Evolutionary conservation across 345 rosid species (phyloP).

Genomic region (Nasturtium officinale): DNA sequence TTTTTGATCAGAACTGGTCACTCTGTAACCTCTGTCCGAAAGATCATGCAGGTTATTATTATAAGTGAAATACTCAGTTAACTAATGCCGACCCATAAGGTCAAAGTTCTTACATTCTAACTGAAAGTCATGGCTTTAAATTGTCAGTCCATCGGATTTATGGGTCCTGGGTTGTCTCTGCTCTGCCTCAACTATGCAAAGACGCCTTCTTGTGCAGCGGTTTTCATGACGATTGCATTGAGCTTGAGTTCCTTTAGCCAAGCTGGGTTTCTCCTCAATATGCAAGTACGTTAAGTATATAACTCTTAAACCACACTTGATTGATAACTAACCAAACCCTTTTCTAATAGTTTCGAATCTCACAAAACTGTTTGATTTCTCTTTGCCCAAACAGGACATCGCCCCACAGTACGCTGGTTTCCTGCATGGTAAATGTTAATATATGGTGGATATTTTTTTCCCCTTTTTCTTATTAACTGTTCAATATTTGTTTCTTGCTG

Average conservation of each 20-base stretch:
- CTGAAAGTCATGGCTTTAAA: not conserved
- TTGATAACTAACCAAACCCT: not conserved
- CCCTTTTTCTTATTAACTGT: not conserved
- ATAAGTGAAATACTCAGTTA: not conserved
- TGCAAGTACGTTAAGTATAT: conserved; percentile 63
- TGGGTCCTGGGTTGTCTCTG: conserved; percentile 82
- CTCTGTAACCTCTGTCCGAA: conserved; percentile 75
- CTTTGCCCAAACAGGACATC: conserved; percentile 64
- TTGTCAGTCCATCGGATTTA: conserved; percentile 78
- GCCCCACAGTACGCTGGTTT: conserved; percentile 94
- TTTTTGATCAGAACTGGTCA: conserved; percentile 67
- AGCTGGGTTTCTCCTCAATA: conserved; percentile 95
- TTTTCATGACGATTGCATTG: conserved; percentile 67
- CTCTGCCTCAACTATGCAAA: conserved; percentile 78
- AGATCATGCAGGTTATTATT: conserved; percentile 80
- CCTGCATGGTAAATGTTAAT: conserved; percentile 62
- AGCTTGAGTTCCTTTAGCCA: conserved; percentile 98
- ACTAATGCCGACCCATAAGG: not conserved
- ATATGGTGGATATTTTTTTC: not conserved
- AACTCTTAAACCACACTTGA: conserved; percentile 1
- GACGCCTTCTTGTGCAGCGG: conserved; percentile 67
- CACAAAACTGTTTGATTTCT: conserved; percentile 20
- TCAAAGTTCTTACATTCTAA: conserved; percentile 2
- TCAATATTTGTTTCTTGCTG: conserved; percentile 22
- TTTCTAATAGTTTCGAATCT: conserved; percentile 15